These are phyloP conservation scores for Hydnomerulius pinastri DNA, from an alignment of 768 basidiomycete genomes.

Conservation along the genomic window DNA sequence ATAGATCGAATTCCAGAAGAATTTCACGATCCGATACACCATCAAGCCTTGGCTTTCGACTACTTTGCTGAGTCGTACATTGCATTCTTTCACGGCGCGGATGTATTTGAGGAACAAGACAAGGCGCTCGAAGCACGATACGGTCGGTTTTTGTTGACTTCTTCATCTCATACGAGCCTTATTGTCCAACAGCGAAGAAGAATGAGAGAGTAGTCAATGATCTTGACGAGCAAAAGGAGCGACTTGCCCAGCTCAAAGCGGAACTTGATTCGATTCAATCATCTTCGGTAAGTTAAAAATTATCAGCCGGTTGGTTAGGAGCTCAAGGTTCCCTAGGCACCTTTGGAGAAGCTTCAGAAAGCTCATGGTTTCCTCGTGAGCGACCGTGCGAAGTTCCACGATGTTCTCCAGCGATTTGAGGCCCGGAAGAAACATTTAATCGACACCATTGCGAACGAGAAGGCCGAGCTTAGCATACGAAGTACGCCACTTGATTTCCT, in stretches of 20 bases:
- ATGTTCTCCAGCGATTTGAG: slow-evolving; percentile 71
- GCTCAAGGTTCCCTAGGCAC: slow-evolving; percentile 45
- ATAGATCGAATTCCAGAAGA: slow-evolving; percentile 65
- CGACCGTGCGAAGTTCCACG: slow-evolving; percentile 79
- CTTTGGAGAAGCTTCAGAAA: slow-evolving; percentile 61
- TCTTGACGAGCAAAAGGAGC: slow-evolving; percentile 56
- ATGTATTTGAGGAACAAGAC: slow-evolving; percentile 71
- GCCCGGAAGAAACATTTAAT: slow-evolving; percentile 66
- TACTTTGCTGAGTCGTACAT: slow-evolving; percentile 71
- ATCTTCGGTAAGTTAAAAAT: slow-evolving; percentile 50
- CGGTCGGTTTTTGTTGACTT: slow-evolving; percentile 47
- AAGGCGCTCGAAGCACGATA: slow-evolving; percentile 74
- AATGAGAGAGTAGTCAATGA: slow-evolving; percentile 68
- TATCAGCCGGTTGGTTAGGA: not conserved
- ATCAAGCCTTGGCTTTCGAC: slow-evolving; percentile 75
- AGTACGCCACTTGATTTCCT: slow-evolving; percentile 37
- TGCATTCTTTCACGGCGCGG: slow-evolving; percentile 65
- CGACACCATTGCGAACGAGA: slow-evolving; percentile 66
- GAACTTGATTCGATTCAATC: slow-evolving; percentile 62
- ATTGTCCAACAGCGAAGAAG: slow-evolving; percentile 54
- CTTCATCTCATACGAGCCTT: not conserved
- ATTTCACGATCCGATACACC: slow-evolving; percentile 73
- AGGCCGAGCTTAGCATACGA: slow-evolving; percentile 59
- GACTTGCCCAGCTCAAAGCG: slow-evolving; percentile 46
- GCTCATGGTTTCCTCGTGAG: slow-evolving; percentile 63